Conservation (phyloP, 176 grass and related monocot species). For the Eragrostis curvula region DNA sequence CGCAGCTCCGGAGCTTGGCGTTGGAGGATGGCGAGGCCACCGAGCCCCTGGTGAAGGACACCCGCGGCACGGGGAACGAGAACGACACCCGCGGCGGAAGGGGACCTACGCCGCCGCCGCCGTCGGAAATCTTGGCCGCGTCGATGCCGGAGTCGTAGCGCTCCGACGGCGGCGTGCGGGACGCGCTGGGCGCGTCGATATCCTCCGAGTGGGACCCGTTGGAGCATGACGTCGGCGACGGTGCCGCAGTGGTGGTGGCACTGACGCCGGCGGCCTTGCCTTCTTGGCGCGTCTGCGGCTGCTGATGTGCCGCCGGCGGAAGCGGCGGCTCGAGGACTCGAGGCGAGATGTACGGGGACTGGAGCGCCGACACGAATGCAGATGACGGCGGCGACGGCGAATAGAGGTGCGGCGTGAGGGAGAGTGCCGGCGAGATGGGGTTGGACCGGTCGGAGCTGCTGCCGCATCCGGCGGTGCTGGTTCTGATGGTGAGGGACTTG, state of each 20-base stretch:
- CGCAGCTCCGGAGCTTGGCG: constrained; percentile 86
- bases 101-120: neutral
- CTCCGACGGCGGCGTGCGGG: constrained; percentile 85
- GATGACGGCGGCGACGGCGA: constrained; percentile 94
- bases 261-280: constrained; percentile 31
- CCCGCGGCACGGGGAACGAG: constrained; percentile 91
- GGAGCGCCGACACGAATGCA: constrained; percentile 92
- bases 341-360: constrained; percentile 98
- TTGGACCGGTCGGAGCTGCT: constrained; percentile 62
- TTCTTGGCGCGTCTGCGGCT: constrained; percentile 38
- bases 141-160: constrained; percentile 76
- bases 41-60: constrained; percentile 80
- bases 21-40: constrained; percentile 81
- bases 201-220: constrained; percentile 76
- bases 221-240: constrained; percentile 69
- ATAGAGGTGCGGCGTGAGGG: constrained; percentile 84
- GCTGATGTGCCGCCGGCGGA: constrained; percentile 9
- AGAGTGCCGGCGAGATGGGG: constrained; percentile 90
- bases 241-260: constrained; percentile 49
- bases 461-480: constrained; percentile 50
- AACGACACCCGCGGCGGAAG: constrained; percentile 71
- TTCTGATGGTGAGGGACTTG: constrained; percentile 75
- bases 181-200: constrained; percentile 74
- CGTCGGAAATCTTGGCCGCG: constrained; percentile 77
- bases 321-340: constrained; percentile 54